Evolutionary conservation across 768 basidiomycete genomes (phyloP), one percentile per base, ranked within the genome.

Genomic region (Paxillus ammoniavirescens): DNA sequence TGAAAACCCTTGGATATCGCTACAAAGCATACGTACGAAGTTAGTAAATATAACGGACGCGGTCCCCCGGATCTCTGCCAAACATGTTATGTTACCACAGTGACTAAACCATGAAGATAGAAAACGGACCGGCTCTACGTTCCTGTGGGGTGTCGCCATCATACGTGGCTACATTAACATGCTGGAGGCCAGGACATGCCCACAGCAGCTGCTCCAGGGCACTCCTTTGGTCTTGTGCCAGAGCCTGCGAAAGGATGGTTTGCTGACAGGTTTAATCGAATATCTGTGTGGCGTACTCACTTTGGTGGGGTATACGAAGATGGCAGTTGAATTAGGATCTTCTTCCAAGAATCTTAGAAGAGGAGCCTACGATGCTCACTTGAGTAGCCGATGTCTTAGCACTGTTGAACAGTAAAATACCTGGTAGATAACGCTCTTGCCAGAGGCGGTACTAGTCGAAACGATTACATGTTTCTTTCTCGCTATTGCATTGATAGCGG

Each of bases 241-340:
- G 74, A 14, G 93, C 93, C 88, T 92, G 42, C 7, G 46, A 14
- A 56, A 10, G 21, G n/a, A 47, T 30, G 33, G 38, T 50, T 17
- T 18, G 15, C 18, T 2, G n/a, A 40, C 35, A 44, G 40, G 17
- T 2, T 15, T 9, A 23, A 1, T n/a, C 13, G 13, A 26, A 15
- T 23, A 15, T 18, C 13, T 40, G 43, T 38, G 41, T 9, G 18
- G 21, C 15, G 8, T 21, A 38, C 63, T 37, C 47, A 81, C 90
- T 73, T 96, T 96, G 0, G 93, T 96, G 2, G 93, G 93, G 61
- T 93, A 96, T 35, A 96, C 81, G 63, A 92, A 88, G 37, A 96
- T 79, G 0, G 90, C 89, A 0, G 86, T 94, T 9, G 87, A 67
- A 13, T 70, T 63, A 0, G 65, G 63, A 62, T 92, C 79, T 21